A percentile compares a stretch with the other conserved stretches of the same genome.
Evolutionary conservation across 352 stramenopile genomes (phyloP).

Genomic region (Pseudoperonospora humuli): DNA sequence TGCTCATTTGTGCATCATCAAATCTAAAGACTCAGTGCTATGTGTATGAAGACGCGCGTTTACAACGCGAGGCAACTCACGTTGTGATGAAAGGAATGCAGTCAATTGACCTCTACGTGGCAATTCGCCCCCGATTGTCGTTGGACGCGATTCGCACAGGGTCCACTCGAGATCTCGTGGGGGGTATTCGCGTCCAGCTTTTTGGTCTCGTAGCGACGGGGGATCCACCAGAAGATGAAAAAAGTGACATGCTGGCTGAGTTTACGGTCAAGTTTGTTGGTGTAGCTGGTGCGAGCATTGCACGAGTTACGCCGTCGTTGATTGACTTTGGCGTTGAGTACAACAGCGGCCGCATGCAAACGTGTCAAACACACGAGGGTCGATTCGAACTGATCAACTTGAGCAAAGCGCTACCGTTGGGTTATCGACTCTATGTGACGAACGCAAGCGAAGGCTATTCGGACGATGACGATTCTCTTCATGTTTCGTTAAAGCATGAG

Average conservation of each 20-base stretch:
- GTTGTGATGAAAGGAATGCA: conserved; percentile 62
- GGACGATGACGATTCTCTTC: conserved; percentile 65
- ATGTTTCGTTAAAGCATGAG: conserved; percentile 57
- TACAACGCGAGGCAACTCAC: conserved; percentile 67
- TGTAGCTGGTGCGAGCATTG: conserved; percentile 71
- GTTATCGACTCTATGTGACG: conserved; percentile 69
- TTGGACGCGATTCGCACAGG: conserved; percentile 77
- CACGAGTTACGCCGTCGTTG: conserved; percentile 45
- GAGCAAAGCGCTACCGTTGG: conserved; percentile 68
- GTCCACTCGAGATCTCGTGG: conserved; percentile 67
- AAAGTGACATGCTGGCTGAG: conserved; percentile 69
- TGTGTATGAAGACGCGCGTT: conserved; percentile 66
- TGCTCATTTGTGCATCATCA: conserved; percentile 73
- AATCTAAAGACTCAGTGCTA: conserved; percentile 88
- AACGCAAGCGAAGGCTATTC: conserved; percentile 59
- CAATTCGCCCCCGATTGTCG: conserved; percentile 71
- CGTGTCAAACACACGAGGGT: conserved; percentile 49
- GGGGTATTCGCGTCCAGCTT: conserved; percentile 82
- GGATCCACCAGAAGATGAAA: conserved; percentile 30
- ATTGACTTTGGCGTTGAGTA: conserved; percentile 80
- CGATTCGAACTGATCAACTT: conserved; percentile 74
- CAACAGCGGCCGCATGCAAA: conserved; percentile 37
- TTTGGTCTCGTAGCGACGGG: conserved; percentile 30
- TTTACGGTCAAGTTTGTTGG: conserved; percentile 87
- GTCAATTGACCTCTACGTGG: conserved; percentile 67